Evolutionary conservation across 331 rosid genomes (phyloP).

Genomic region (Prunus yedoensis): DNA sequence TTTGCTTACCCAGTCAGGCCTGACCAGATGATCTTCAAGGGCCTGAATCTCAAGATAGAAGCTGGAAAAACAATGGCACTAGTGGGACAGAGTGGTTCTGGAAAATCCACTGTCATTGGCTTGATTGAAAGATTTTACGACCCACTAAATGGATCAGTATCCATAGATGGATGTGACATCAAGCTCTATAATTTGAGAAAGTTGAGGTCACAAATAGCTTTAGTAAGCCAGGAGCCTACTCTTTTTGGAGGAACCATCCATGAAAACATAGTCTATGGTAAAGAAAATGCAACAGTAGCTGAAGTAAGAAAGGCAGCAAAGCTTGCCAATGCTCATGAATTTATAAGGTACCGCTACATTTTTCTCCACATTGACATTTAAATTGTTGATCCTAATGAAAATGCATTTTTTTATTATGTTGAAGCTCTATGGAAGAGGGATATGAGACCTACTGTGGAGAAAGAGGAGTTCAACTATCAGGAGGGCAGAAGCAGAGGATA

Average conservation of each 20-base stretch:
- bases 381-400: background rate
- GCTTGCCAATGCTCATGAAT: conserved; percentile 75
- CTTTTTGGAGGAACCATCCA: conserved; percentile 69
- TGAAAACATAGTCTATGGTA: conserved; percentile 63
- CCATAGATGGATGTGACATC: conserved; percentile 51
- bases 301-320: conserved; percentile 62
- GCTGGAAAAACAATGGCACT: conserved; percentile 69
- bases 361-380: background rate
- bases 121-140: conserved; percentile 81
- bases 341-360: conserved; percentile 46
- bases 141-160: conserved; percentile 56
- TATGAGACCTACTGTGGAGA: conserved; percentile 73
- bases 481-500: conserved; percentile 77
- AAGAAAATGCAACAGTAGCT: conserved; percentile 53
- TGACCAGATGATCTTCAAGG: conserved; percentile 67
- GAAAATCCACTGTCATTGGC: conserved; percentile 77
- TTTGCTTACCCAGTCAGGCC: conserved; percentile 71
- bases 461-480: conserved; percentile 73
- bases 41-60: conserved; percentile 55
- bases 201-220: conserved; percentile 64
- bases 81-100: conserved; percentile 78
- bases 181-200: conserved; percentile 50
- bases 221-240: conserved; percentile 81
- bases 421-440: conserved; percentile 69
- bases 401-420: background rate